These are phyloP conservation scores for Cercospora canescens DNA, from an alignment of 2,329 filamentous ascomycete species.

Conservation along the genomic window DNA sequence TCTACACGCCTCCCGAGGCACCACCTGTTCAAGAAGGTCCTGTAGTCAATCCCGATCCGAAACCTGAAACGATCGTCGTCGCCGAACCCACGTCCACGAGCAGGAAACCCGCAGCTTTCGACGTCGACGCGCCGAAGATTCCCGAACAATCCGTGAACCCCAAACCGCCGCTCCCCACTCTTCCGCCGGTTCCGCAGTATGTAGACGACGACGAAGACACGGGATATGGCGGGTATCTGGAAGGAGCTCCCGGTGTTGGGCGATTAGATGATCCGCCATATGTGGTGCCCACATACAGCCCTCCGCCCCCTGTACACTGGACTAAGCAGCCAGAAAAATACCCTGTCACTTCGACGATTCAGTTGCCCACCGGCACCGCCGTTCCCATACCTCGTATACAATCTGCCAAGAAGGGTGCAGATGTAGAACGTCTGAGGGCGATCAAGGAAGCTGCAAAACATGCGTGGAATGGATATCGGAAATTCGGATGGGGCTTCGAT, in stretches of 20 bases:
- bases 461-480: conserved; percentile 80
- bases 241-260: background rate
- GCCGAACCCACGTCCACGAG: background rate
- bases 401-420: conserved; percentile 62
- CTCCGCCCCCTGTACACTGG: conserved; percentile 60
- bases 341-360: conserved; percentile 74
- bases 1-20: conserved; percentile 4
- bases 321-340: conserved; percentile 65
- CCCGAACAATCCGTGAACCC: background rate
- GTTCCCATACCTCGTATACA: conserved; percentile 76
- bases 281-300: conserved; percentile 2
- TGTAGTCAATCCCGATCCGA: conserved; percentile 7
- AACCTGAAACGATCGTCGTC: conserved; percentile 3
- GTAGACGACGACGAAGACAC: conserved; percentile 11
- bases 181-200: conserved; percentile 2
- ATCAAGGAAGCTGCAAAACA: conserved; percentile 75
- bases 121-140: background rate
- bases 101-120: background rate
- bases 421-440: conserved; percentile 60
- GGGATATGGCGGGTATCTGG: conserved; percentile 1
- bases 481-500: conserved; percentile 80
- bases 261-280: conserved; percentile 7
- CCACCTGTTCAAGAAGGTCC: background rate
- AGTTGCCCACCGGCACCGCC: conserved; percentile 70
- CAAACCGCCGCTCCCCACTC: conserved; percentile 10